These are phyloP conservation scores for Emericellopsis atlantica DNA, from an alignment of 2,329 filamentous ascomycete genomes.

Conservation along the genomic window DNA sequence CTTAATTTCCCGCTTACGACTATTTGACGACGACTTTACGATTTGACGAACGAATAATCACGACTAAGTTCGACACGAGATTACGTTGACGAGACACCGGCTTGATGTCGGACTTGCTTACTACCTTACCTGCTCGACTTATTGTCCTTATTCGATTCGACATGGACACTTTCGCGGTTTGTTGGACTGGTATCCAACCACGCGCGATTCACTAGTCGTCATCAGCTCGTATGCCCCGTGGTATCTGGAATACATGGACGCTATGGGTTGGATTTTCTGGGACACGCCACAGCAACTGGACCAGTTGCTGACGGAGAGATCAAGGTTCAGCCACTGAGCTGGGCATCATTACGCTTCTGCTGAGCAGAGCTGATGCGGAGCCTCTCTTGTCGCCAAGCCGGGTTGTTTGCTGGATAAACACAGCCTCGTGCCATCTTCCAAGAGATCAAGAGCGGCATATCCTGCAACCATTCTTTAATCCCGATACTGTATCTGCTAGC, in stretches of 20 bases:
- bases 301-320: background rate
- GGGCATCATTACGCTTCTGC: conserved; percentile 4
- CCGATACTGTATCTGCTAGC: conserved; percentile 10
- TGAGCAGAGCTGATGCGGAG: conserved; percentile 3
- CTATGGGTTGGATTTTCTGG: conserved; percentile 31
- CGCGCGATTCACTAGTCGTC: conserved; percentile 19
- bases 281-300: conserved; percentile 6
- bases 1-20: conserved; percentile 30
- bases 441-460: no score
- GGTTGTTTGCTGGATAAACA: background rate
- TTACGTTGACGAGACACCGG: conserved; percentile 13
- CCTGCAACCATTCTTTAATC: background rate
- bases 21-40: conserved; percentile 32
- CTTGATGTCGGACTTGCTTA: conserved; percentile 16
- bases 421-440: no score
- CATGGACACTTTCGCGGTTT: conserved; percentile 2
- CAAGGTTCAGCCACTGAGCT: conserved; percentile 1
- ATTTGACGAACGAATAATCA: conserved; percentile 23
- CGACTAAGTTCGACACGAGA: conserved; percentile 14
- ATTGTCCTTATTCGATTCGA: conserved; percentile 12
- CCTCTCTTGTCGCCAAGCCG: conserved; percentile 1
- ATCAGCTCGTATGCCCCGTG: conserved; percentile 19
- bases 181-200: conserved; percentile 4
- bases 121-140: no score
- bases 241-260: conserved; percentile 24